A percentile compares a stretch with the other conserved stretches of the same genome.
phyloP scores from a whole-genome alignment of 2,329 filamentous ascomycete species.

The Clonostachys solani region DNA sequence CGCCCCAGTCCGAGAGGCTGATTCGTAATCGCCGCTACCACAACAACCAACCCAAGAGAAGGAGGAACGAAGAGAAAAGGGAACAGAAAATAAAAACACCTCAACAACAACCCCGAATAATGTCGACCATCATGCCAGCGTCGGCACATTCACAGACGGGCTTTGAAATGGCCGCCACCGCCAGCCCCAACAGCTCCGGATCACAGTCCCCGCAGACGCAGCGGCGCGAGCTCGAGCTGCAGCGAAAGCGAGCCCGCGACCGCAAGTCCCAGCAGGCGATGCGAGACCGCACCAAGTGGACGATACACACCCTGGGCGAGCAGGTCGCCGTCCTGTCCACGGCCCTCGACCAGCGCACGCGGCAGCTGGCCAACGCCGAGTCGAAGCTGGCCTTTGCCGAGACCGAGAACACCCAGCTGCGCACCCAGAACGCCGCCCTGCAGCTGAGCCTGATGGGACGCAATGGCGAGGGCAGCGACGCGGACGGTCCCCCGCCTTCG shows the following conservation, averaged over 20 bases:
- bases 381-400: conserved; percentile 13
- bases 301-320: conserved; percentile 17
- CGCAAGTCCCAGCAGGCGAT: conserved; percentile 25
- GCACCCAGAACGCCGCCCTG: conserved; percentile 18
- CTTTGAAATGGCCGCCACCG: no score
- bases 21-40: no score
- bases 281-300: conserved; percentile 23
- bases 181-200: no score
- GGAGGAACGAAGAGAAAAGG: no score
- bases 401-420: conserved; percentile 18
- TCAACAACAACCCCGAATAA: no score
- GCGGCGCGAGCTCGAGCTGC: conserved; percentile 9
- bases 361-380: conserved; percentile 9
- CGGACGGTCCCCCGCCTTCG: background rate
- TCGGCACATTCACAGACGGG: no score
- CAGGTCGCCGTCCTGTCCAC: conserved; percentile 17
- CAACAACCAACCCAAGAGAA: no score
- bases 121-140: no score
- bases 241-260: conserved; percentile 21
- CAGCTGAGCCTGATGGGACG: conserved; percentile 18
- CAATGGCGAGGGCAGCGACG: background rate
- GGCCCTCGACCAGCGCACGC: conserved; percentile 13
- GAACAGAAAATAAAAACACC: no score
- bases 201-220: no score
- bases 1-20: no score